Evolutionary conservation across 768 basidiomycete genomes (phyloP).

Genomic region (Aureoboletus auriporus): DNA sequence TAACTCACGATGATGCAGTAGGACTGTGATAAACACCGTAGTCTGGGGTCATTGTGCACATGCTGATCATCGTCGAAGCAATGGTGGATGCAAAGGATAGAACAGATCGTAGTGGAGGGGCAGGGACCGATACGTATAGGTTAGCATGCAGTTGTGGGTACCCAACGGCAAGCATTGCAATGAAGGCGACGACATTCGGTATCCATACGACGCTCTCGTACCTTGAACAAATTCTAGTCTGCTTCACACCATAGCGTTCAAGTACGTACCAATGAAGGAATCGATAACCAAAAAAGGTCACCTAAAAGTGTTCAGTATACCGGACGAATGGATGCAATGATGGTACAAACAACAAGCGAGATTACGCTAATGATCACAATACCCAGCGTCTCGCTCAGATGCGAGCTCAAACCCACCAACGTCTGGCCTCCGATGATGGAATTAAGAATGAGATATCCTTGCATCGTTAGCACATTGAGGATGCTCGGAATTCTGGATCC

Average conservation of each 20-base stretch:
- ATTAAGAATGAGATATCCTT: constrained; percentile 56
- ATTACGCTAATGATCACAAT: constrained; percentile 32
- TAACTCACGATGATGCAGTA: constrained; percentile 52
- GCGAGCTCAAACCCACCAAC: constrained; percentile 43
- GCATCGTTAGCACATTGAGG: constrained; percentile 47
- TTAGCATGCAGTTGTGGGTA: constrained; percentile 58
- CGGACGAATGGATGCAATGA: background rate
- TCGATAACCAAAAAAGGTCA: constrained; percentile 63
- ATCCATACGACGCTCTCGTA: constrained; percentile 77
- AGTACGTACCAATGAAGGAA: constrained; percentile 50
- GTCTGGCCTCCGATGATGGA: constrained; percentile 63
- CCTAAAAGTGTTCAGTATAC: constrained; percentile 26
- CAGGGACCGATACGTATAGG: constrained; percentile 31
- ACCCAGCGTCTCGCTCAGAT: constrained; percentile 27
- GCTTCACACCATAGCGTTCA: background rate
- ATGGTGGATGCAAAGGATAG: constrained; percentile 44
- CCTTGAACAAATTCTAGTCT: constrained; percentile 33
- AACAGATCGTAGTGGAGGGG: constrained; percentile 32
- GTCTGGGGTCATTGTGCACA: constrained; percentile 42
- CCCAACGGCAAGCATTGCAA: constrained; percentile 63
- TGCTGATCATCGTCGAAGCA: constrained; percentile 42
- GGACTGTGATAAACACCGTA: constrained; percentile 50
- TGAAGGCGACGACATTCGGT: constrained; percentile 66
- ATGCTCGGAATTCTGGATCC: constrained; percentile 38
- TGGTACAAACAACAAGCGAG: constrained; percentile 25